A percentile compares a stretch with the other conserved stretches of the same genome.
These are phyloP conservation scores for Raphanus hybrid DNA, from an alignment of 441 rosid genomes.

Conservation along the genomic window DNA sequence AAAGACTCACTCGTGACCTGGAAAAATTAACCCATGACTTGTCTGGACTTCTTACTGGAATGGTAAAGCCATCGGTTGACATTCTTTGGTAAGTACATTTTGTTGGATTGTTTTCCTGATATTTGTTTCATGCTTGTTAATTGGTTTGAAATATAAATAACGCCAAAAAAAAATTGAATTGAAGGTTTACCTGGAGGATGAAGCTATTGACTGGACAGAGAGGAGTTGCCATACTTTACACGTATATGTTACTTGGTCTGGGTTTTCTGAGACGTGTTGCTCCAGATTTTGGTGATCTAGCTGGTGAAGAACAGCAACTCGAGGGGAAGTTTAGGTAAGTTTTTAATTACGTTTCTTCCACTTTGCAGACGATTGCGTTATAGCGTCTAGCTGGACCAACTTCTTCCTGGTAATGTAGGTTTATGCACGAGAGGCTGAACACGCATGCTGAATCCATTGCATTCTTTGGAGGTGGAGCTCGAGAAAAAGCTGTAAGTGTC, in stretches of 20 bases:
- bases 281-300: slow-evolving; percentile 97
- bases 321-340: slow-evolving; percentile 97
- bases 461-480: slow-evolving; percentile 99
- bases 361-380: slow-evolving; percentile 23
- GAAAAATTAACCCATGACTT: slow-evolving; percentile 89
- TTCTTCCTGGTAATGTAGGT: slow-evolving; percentile 55
- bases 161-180: slow-evolving; percentile 22
- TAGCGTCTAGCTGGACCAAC: slow-evolving; percentile 28
- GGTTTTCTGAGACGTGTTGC: slow-evolving; percentile 93
- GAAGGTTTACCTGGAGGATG: slow-evolving; percentile 99
- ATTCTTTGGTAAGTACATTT: slow-evolving; percentile 81
- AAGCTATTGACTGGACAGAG: slow-evolving; percentile 95
- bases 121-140: neutral
- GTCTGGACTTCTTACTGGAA: slow-evolving; percentile 94
- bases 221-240: slow-evolving; percentile 94
- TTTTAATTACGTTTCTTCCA: slow-evolving; percentile 11
- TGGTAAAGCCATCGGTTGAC: slow-evolving; percentile 99
- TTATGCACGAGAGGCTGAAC: slow-evolving; percentile 98
- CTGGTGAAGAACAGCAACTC: slow-evolving; percentile 87
- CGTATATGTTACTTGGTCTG: slow-evolving; percentile 96
- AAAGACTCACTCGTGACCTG: slow-evolving; percentile 94
- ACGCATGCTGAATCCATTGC: slow-evolving; percentile 99
- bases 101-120: neutral
- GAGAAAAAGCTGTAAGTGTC: slow-evolving; percentile 94
- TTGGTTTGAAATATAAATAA: slow-evolving; percentile 29